These are phyloP conservation scores for Physcomitrium patens DNA, from an alignment of 225 moss, liverwort and hornwort species.

Conservation along the genomic window DNA sequence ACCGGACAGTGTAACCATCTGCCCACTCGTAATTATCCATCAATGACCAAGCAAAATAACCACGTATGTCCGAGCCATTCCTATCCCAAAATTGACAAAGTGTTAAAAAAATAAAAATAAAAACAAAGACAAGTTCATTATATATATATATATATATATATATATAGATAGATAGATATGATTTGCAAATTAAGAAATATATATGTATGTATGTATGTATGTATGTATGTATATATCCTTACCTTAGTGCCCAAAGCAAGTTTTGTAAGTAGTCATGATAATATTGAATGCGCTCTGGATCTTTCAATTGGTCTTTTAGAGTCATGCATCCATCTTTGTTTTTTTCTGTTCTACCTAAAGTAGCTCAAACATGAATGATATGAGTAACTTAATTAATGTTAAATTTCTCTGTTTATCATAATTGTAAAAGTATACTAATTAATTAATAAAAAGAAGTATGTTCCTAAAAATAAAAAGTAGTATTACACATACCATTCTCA, in stretches of 20 bases:
- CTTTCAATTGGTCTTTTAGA: neutral
- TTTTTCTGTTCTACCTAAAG: neutral
- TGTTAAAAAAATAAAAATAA: no score
- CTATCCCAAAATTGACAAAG: neutral
- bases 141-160: neutral
- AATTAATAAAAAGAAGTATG: no score
- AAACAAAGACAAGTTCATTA: no score
- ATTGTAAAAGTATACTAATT: no score
- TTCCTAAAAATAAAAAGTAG: no score
- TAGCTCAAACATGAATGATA: no score
- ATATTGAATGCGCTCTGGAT: neutral
- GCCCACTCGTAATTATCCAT: slow-evolving; percentile 39
- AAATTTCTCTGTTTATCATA: no score
- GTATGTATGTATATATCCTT: neutral
- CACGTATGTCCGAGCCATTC: slow-evolving; percentile 9
- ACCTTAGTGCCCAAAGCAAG: neutral
- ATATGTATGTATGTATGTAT: no score
- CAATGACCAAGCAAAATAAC: slow-evolving; percentile 18
- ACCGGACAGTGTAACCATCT: slow-evolving; percentile 29
- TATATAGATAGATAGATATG: no score
- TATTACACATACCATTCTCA: slow-evolving; percentile 28
- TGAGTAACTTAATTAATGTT: no score
- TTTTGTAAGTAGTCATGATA: neutral
- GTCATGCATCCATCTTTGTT: neutral
- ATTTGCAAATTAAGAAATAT: no score